These are phyloP conservation scores for Fistulinella prunicolor DNA, from an alignment of 768 basidiomycete genomes.

Conservation along the genomic window DNA sequence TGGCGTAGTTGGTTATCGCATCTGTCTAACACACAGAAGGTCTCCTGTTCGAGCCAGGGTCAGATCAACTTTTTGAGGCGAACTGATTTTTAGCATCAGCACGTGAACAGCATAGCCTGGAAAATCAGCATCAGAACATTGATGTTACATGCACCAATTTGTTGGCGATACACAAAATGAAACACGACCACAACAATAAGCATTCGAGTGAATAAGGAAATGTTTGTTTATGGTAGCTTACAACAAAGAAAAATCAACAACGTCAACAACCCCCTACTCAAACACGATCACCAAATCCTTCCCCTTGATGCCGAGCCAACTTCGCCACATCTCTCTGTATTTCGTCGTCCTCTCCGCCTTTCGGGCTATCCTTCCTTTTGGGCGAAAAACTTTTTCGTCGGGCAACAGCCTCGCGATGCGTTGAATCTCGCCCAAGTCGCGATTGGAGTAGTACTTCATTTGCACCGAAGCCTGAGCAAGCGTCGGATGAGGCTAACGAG, in stretches of 20 bases:
- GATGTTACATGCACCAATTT: too few relatives aligned
- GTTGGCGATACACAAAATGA: too few relatives aligned
- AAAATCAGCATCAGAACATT: too few relatives aligned
- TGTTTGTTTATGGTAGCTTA: too few relatives aligned
- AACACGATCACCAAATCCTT: slow-evolving; percentile 36
- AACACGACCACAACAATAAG: too few relatives aligned
- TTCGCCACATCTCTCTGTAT: slow-evolving; percentile 38
- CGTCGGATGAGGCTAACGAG: slow-evolving; percentile 36
- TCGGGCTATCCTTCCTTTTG: not conserved
- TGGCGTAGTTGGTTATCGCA: slow-evolving; percentile 85
- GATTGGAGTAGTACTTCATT: slow-evolving; percentile 36
- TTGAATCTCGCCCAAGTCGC: slow-evolving; percentile 39
- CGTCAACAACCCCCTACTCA: too few relatives aligned
- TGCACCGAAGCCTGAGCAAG: slow-evolving; percentile 30
- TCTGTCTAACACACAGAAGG: slow-evolving; percentile 83
- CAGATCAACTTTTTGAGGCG: too few relatives aligned
- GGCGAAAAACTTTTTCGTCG: slow-evolving; percentile 36
- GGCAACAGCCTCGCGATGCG: slow-evolving; percentile 41
- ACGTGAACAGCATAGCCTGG: too few relatives aligned
- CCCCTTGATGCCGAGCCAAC: slow-evolving; percentile 37
- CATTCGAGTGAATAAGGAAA: too few relatives aligned
- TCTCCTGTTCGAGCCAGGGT: slow-evolving; percentile 69
- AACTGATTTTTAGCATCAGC: too few relatives aligned
- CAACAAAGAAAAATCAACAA: too few relatives aligned
- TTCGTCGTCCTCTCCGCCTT: slow-evolving; percentile 19